phyloP scores from a whole-genome alignment of 2,329 filamentous ascomycete species.

The Aspergillus proliferans region DNA sequence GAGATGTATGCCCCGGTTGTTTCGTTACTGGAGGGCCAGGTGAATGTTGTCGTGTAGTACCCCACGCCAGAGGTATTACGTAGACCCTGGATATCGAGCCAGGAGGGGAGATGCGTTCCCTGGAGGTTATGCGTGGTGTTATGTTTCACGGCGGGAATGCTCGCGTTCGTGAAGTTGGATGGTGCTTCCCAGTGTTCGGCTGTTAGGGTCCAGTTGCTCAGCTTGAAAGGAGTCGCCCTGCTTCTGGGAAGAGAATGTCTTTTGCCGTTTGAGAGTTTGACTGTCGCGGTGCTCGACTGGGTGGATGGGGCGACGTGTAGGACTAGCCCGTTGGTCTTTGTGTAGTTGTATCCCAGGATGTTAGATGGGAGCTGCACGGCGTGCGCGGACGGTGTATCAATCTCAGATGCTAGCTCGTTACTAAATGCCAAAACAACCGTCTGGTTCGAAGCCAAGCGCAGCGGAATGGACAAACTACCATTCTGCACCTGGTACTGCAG shows the following conservation, averaged over 20 bases:
- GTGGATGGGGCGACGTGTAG: slow-evolving; percentile 5
- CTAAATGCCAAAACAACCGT: slow-evolving; percentile 35
- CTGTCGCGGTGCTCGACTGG: neutral
- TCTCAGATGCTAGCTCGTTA: neutral
- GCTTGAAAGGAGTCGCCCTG: neutral
- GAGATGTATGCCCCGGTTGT: slow-evolving; percentile 14
- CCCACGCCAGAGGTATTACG: slow-evolving; percentile 15
- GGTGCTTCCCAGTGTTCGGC: slow-evolving; percentile 18
- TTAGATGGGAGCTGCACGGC: slow-evolving; percentile 5
- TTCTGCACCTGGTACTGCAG: slow-evolving; percentile 25
- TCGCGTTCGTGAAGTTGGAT: slow-evolving; percentile 11
- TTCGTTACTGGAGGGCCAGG: slow-evolving; percentile 5
- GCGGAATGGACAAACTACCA: slow-evolving; percentile 24
- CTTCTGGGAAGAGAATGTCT: neutral
- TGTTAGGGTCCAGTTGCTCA: slow-evolving; percentile 10
- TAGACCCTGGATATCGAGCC: slow-evolving; percentile 12
- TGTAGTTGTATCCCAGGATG: slow-evolving; percentile 7
- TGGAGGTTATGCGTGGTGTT: slow-evolving; percentile 18
- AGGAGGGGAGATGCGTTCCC: slow-evolving; percentile 8
- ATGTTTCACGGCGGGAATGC: slow-evolving; percentile 10
- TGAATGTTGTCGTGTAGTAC: slow-evolving; percentile 13
- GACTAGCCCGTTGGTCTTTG: neutral
- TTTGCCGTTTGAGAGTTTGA: slow-evolving; percentile 10
- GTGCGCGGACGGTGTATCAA: neutral
- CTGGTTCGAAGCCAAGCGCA: slow-evolving; percentile 37